A percentile compares a stretch with the other conserved stretches of the same genome.
Conservation (phyloP, 2,329 filamentous ascomycete genomes). For the Botryotinia convoluta region DNA sequence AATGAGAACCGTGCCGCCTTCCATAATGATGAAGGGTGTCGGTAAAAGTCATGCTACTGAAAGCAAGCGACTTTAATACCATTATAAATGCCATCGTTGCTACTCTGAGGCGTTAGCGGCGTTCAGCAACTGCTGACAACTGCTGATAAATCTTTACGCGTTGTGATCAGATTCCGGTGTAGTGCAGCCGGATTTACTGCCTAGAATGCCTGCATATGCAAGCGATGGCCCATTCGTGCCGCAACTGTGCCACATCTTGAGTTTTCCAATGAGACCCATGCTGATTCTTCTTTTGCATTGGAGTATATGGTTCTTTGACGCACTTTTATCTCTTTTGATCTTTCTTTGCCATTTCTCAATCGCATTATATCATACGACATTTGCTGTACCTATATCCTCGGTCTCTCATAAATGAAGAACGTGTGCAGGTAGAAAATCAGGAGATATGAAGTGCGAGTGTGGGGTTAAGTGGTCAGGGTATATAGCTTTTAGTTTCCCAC, state of each 20-base stretch:
- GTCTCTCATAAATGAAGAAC: background rate
- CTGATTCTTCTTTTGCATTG: background rate
- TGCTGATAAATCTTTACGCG: background rate
- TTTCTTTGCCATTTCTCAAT: background rate
- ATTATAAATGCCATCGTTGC: background rate
- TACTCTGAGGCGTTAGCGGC: background rate
- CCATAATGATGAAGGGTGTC: background rate
- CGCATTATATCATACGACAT: background rate
- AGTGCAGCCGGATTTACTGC: background rate
- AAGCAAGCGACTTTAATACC: background rate
- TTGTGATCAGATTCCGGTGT: background rate
- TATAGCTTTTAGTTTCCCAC: no score
- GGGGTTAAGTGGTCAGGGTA: no score
- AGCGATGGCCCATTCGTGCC: background rate
- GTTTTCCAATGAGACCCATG: no score
- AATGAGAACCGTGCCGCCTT: background rate
- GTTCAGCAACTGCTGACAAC: background rate
- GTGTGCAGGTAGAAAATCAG: no score
- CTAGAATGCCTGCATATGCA: background rate
- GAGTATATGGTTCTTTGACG: background rate
- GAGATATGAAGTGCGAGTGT: no score
- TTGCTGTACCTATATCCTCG: background rate
- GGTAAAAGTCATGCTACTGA: background rate
- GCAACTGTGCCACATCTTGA: background rate
- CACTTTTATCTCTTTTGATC: background rate